Base-by-base conservation (phyloP, 257 asterid species). In the Penstemon eatonii region DNA sequence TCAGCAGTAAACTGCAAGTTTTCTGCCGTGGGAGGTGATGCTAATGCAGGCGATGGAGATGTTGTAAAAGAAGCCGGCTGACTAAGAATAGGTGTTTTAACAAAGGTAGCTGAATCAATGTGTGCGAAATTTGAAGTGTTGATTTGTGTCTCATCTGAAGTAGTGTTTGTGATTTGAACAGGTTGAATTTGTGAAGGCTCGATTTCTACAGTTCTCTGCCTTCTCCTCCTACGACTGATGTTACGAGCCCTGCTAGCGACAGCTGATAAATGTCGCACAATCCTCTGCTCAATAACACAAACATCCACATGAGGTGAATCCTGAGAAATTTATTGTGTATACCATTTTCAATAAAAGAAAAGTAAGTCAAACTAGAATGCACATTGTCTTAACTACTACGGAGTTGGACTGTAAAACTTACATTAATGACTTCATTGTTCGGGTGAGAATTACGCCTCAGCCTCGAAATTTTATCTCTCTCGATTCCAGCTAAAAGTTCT, bases 401-500 rank as follows among this genome's bases (percentile, higher is more conserved):
- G 9, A 59, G 71, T 19, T 60, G 53, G 44, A 43, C 33, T 44
- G 47, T 61, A 57, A 19, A 10, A 66, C 75, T 73, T 71, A 80
- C 87, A 57, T 63, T 64, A 51, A 67, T 64, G 53, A 70, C 69
- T 67, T 76, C 87, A n/a, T 33, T 60, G 50, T 71, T 75, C 59
- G 43, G 50, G 52, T 10, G 79, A 44, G 58, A 7, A 38, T 65
- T 61, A 37, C 43, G 71, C 56, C 71, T 80, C 5, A 75, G 64
- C 77, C 82, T 82, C 56, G 56, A 51, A 70, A 69, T 74, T 76
- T 76, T 81, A 70, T 76, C 89, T 25, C 50, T 78, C 73, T 70
- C 80, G 13, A 82, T 88, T 52, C 81, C 85, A 56, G 78, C 81
- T 51, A 84, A 60, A 65, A 89, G 85, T 73, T 84, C 86, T 76